Percentiles rank a stretch among this genome's conserved stretches.
These are phyloP conservation scores for Mucor racemosus DNA, from an alignment of 371 early-diverging fungal species.

Conservation along the genomic window DNA sequence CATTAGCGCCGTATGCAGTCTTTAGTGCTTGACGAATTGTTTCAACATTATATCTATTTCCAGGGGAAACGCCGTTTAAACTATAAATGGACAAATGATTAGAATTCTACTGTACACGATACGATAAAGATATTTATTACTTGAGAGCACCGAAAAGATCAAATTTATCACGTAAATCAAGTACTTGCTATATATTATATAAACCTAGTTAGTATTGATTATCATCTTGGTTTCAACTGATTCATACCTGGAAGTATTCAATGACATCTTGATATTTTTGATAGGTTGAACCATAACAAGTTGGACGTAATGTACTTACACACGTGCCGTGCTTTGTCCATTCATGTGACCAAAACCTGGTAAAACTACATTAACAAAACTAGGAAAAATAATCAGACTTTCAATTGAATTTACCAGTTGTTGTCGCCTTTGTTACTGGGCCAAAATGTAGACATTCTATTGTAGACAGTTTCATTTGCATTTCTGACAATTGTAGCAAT, in stretches of 20 bases:
- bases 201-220: too few species aligned
- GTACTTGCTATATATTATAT: constrained; percentile 30
- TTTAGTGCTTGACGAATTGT: constrained; percentile 42
- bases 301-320: constrained; percentile 51
- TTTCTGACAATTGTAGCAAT: constrained; percentile 50
- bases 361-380: background rate
- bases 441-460: constrained; percentile 75
- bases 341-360: constrained; percentile 59
- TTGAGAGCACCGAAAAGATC: constrained; percentile 53
- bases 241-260: constrained; percentile 50
- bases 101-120: background rate
- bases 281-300: constrained; percentile 45
- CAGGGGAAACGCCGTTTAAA: constrained; percentile 50
- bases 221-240: background rate
- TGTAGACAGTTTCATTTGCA: constrained; percentile 44
- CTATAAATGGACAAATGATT: constrained; percentile 18
- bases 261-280: constrained; percentile 48
- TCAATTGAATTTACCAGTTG: constrained; percentile 14
- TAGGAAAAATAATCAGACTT: background rate
- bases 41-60: constrained; percentile 35
- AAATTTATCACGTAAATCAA: constrained; percentile 45
- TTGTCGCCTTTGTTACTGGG: constrained; percentile 68
- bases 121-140: constrained; percentile 12
- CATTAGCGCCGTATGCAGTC: constrained; percentile 28
- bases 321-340: constrained; percentile 65